These are phyloP conservation scores for Coffea canephora DNA, from an alignment of 257 asterid genomes.

Conservation along the genomic window DNA sequence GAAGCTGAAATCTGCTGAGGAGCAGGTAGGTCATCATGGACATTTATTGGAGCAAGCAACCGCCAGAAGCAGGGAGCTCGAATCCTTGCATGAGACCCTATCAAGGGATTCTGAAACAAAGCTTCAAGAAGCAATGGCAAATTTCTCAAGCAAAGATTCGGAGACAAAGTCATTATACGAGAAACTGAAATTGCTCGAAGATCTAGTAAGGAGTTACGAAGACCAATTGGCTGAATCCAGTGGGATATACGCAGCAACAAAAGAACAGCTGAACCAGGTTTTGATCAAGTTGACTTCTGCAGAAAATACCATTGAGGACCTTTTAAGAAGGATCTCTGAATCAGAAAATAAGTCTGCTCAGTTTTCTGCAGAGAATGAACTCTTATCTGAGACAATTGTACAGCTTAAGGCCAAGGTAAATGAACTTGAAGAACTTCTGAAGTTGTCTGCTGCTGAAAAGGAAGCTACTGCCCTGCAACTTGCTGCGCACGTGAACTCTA, in stretches of 20 bases:
- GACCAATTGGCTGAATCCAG: slow-evolving; percentile 64
- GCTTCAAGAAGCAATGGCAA: slow-evolving; percentile 63
- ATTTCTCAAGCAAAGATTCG: slow-evolving; percentile 55
- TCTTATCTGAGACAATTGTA: slow-evolving; percentile 49
- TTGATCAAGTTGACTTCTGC: slow-evolving; percentile 52
- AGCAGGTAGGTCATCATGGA: slow-evolving; percentile 59
- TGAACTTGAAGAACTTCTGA: slow-evolving; percentile 58
- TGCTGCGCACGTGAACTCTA: slow-evolving; percentile 56
- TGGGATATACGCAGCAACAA: slow-evolving; percentile 41
- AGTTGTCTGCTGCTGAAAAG: slow-evolving; percentile 40
- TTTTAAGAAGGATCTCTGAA: slow-evolving; percentile 50
- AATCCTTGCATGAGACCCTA: slow-evolving; percentile 51
- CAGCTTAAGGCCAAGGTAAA: slow-evolving; percentile 48
- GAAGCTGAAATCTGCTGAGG: slow-evolving; percentile 78
- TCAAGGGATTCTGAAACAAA: slow-evolving; percentile 58
- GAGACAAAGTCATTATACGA: slow-evolving; percentile 63
- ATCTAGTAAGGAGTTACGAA: slow-evolving; percentile 52
- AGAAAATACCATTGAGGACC: slow-evolving; percentile 51
- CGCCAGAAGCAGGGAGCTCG: slow-evolving; percentile 55
- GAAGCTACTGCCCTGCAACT: slow-evolving; percentile 52
- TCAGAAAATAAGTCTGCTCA: slow-evolving; percentile 55
- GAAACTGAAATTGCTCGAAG: slow-evolving; percentile 58
- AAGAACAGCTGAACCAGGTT: slow-evolving; percentile 59
- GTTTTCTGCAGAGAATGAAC: slow-evolving; percentile 52
- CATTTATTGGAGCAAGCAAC: slow-evolving; percentile 54